phyloP scores from a whole-genome alignment of 768 basidiomycete species.

The Auricularia sp. region DNA sequence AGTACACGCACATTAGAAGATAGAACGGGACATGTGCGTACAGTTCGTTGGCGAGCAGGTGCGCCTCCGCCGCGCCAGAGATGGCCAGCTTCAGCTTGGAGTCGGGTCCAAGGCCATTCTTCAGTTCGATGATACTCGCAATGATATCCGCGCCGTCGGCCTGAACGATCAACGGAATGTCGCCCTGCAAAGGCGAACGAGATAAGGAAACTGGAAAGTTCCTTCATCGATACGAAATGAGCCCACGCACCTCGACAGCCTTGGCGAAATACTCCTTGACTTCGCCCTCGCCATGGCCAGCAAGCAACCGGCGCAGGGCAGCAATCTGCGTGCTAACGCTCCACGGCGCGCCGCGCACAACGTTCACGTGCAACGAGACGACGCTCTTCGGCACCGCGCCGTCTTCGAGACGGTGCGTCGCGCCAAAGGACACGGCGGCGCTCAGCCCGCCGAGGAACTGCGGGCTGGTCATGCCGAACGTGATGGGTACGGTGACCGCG shows the following conservation, averaged over 20 bases:
- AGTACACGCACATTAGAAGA: background rate
- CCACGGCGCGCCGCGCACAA: slow-evolving; percentile 30
- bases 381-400: slow-evolving; percentile 52
- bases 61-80: slow-evolving; percentile 53
- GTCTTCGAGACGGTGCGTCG: slow-evolving; percentile 44
- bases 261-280: slow-evolving; percentile 22
- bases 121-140: slow-evolving; percentile 28
- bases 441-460: slow-evolving; percentile 52
- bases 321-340: slow-evolving; percentile 65
- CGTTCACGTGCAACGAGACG: slow-evolving; percentile 49
- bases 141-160: slow-evolving; percentile 32
- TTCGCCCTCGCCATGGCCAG: slow-evolving; percentile 17
- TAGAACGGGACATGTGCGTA: slow-evolving; percentile 1
- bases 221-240: background rate
- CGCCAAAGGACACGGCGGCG: slow-evolving; percentile 51
- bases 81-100: slow-evolving; percentile 39
- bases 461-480: slow-evolving; percentile 15
- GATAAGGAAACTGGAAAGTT: too few relatives aligned
- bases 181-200: slow-evolving; percentile 12
- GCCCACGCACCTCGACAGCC: slow-evolving; percentile 29
- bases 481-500: slow-evolving; percentile 47
- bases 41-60: slow-evolving; percentile 62
- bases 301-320: slow-evolving; percentile 36
- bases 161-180: slow-evolving; percentile 27
- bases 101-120: slow-evolving; percentile 34